A percentile compares a stretch with the other conserved stretches of the same genome.
Evolutionary conservation across 345 rosid species (phyloP).

Genomic region (Mercurialis annua): DNA sequence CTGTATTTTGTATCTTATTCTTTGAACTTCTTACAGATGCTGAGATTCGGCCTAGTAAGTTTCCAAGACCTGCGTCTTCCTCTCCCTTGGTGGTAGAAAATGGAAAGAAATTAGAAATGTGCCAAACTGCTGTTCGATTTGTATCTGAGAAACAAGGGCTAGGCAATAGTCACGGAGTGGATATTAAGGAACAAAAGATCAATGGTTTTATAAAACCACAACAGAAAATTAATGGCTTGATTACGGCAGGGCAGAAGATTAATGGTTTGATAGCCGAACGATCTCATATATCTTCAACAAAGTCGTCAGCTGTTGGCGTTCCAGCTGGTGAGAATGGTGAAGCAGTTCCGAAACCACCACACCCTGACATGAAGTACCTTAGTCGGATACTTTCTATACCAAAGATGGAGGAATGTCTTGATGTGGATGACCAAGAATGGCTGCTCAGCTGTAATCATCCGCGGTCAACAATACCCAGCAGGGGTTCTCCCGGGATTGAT

Average conservation of each 20-base stretch:
- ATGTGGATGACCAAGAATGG: slow-evolving; percentile 61
- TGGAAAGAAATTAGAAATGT: slow-evolving; percentile 21
- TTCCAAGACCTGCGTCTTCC: slow-evolving; percentile 3
- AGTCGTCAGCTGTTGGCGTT: slow-evolving; percentile 22
- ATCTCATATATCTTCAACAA: not conserved
- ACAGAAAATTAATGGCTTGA: slow-evolving; percentile 19
- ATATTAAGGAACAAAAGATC: slow-evolving; percentile 5
- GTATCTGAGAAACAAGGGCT: slow-evolving; percentile 6
- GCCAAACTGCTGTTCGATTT: slow-evolving; percentile 8
- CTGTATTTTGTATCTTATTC: slow-evolving; percentile 4
- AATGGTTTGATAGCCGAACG: slow-evolving; percentile 13
- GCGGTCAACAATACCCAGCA: slow-evolving; percentile 32
- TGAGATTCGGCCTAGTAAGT: slow-evolving; percentile 18
- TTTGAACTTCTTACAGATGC: slow-evolving; percentile 16
- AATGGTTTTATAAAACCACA: slow-evolving; percentile 11
- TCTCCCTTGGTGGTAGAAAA: slow-evolving; percentile 9
- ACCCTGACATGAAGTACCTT: slow-evolving; percentile 64
- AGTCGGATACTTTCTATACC: slow-evolving; percentile 55
- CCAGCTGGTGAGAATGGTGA: slow-evolving; percentile 35
- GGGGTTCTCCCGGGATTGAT: slow-evolving; percentile 27
- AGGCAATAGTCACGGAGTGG: slow-evolving; percentile 10
- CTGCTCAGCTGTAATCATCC: slow-evolving; percentile 33
- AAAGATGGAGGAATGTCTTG: slow-evolving; percentile 45
- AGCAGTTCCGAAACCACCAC: slow-evolving; percentile 50
- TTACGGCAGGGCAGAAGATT: slow-evolving; percentile 4